Evolutionary conservation across 768 basidiomycete genomes (phyloP).

Genomic region (Vishniacozyma victoriae): DNA sequence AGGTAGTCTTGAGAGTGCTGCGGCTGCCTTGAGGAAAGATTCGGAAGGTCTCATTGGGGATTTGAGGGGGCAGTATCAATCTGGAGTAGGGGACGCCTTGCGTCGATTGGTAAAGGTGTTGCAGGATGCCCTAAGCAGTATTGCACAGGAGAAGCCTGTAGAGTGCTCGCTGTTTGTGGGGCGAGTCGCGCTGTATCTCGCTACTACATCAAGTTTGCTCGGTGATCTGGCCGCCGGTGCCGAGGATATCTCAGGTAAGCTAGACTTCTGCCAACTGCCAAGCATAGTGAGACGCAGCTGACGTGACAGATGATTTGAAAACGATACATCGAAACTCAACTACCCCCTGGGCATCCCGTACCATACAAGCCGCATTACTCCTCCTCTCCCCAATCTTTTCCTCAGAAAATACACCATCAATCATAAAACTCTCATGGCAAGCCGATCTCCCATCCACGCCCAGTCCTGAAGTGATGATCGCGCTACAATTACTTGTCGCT

Average conservation of each 20-base stretch:
- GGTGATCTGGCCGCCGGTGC: constrained; percentile 10
- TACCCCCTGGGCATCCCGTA: constrained; percentile 14
- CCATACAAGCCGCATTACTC: constrained; percentile 14
- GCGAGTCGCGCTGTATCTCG: constrained; percentile 25
- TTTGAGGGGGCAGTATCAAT: constrained; percentile 11
- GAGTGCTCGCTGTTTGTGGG: constrained; percentile 32
- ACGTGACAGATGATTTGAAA: too few species aligned
- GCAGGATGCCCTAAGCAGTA: constrained; percentile 9
- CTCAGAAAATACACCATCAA: constrained; percentile 10
- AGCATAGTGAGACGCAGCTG: too few species aligned
- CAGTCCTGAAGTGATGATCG: constrained; percentile 17
- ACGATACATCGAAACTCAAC: constrained; percentile 20
- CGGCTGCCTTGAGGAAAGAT: constrained; percentile 21
- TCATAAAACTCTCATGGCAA: constrained; percentile 32
- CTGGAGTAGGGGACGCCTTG: constrained; percentile 2
- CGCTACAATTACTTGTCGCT: constrained; percentile 24
- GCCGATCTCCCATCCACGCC: constrained; percentile 27
- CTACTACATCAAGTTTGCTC: constrained; percentile 16
- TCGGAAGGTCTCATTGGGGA: constrained; percentile 12
- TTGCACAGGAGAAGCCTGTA: constrained; percentile 5
- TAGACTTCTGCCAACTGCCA: too few species aligned
- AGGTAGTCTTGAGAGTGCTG: constrained; percentile 12
- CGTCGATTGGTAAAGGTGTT: constrained; percentile 10
- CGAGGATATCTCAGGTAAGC: constrained; percentile 16
- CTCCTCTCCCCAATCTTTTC: constrained; percentile 21